A percentile compares a stretch with the other conserved stretches of the same genome.
Conservation (phyloP, 2,329 filamentous ascomycete species). For the Ophiostoma fasciatum region DNA sequence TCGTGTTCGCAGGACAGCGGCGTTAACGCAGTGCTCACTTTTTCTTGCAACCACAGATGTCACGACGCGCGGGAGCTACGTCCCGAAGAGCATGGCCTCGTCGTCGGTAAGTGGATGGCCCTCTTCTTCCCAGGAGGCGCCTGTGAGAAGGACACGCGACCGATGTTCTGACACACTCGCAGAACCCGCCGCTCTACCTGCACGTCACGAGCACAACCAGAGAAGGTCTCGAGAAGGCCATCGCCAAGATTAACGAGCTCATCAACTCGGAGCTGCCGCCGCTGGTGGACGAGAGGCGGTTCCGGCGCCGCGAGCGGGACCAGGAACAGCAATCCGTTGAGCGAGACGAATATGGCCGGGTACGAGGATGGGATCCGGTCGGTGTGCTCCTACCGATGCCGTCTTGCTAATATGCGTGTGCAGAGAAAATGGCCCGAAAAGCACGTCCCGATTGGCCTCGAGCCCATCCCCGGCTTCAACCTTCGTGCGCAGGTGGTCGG, state of each 20-base stretch:
- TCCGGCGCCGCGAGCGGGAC: constrained; percentile 59
- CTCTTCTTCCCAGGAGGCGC: too few relatives aligned
- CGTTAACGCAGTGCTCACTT: constrained; percentile 40
- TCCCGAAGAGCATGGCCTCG: constrained; percentile 93
- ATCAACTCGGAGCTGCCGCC: constrained; percentile 95
- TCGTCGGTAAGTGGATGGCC: constrained; percentile 55
- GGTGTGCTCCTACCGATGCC: not conserved
- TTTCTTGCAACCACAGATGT: constrained; percentile 62
- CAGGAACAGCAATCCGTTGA: constrained; percentile 44
- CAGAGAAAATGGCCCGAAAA: constrained; percentile 97
- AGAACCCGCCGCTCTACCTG: constrained; percentile 90
- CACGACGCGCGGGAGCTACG: constrained; percentile 92
- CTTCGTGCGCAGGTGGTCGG: constrained; percentile 92
- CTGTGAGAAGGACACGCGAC: too few relatives aligned
- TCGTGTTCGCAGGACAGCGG: not conserved
- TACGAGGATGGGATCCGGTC: constrained; percentile 27
- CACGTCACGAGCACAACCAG: constrained; percentile 90
- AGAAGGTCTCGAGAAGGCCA: constrained; percentile 76
- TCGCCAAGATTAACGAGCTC: constrained; percentile 79
- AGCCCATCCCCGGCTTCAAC: constrained; percentile 89
- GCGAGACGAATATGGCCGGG: constrained; percentile 78
- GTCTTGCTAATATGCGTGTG: not conserved
- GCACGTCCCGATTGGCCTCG: constrained; percentile 79
- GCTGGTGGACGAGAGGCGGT: constrained; percentile 84
- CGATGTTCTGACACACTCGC: constrained; percentile 1